Base-by-base conservation (phyloP, 1,139 yeast species). In the Debaryomyces nepalensis region DNA sequence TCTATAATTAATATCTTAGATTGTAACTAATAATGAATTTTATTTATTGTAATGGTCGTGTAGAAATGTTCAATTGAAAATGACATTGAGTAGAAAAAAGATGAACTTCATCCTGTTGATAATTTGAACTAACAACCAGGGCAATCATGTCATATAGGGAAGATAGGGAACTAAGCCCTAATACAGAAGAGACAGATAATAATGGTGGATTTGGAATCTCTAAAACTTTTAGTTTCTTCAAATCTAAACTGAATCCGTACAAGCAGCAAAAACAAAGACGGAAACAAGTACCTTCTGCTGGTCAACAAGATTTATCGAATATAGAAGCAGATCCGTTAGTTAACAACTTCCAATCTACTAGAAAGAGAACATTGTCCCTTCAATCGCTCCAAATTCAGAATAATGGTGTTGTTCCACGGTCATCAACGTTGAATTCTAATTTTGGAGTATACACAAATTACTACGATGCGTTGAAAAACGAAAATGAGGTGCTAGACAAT, bases 371-470 rank as follows among this genome's bases (percentile, higher is more conserved):
- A 29, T 29, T 29, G 24, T 50, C 68, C 20, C 66, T 72, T 3
- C 63, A 57, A 33, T 59, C 57, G 2, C 59, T 50, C 14, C 58
- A 50, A 4, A 51, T 50, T 14, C 58, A 50, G 5, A 51, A 57
- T 7, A 48, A 51, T 15, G 54, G 51, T 16, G 53, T 52, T 26
- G 50, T 51, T 22, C 75, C 75, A 2, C 54, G 75, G 16, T 56
- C 62, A 4, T 49, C 68, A 18, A 55, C 64, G 1, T 42, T 57
- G 31, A 43, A 43, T 10, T 47, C 42, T 39, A 52, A 48, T 29
- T 39, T 50, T 26, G 63, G 64, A 7, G 51, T 61, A 4, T 69
- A 69, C 46, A 63, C 59, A 44, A 53, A 57, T 5, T 59, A 58
- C 40, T 55, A 57, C 33, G 56, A 56, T 22, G 55, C 53, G 36